phyloP scores from a whole-genome alignment of 176 grass and related monocot species.

The Otatea glauca region DNA sequence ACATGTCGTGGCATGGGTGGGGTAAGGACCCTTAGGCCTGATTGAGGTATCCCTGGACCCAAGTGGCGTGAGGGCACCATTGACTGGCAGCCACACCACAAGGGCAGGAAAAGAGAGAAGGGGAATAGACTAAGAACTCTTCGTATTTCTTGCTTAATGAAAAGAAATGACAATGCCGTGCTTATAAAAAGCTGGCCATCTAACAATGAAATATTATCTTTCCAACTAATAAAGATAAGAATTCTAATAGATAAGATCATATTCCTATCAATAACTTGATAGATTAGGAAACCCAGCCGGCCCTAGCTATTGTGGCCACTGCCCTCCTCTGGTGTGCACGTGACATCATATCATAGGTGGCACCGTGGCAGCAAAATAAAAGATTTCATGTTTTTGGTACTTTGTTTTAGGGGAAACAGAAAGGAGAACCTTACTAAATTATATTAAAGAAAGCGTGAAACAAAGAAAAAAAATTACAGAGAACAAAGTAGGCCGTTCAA shows the following conservation, averaged over 20 bases:
- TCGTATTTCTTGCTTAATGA: neutral
- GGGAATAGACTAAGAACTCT: neutral
- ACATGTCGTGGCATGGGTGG: neutral
- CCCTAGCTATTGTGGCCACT: too few species aligned
- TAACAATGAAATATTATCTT: neutral
- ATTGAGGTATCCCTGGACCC: neutral
- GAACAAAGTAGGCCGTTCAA: conserved; percentile 4
- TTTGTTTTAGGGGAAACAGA: conserved; percentile 5
- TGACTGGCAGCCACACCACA: neutral
- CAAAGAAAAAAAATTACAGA: neutral
- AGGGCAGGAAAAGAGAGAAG: neutral
- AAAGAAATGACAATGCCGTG: neutral
- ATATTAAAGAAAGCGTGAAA: neutral
- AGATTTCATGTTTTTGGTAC: conserved; percentile 11
- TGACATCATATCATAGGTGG: neutral
- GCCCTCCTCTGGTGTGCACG: too few species aligned
- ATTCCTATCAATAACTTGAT: too few species aligned
- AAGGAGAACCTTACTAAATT: conserved; percentile 17
- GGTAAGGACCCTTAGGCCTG: neutral
- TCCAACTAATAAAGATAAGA: neutral
- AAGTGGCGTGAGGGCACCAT: neutral
- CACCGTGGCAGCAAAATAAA: conserved; percentile 1
- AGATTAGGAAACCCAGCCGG: too few species aligned
- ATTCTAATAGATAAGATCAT: neutral
- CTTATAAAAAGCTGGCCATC: neutral